Evolutionary conservation across 768 basidiomycete genomes (phyloP), one percentile per base, ranked within the genome.

Genomic region (Crucibulum laeve): DNA sequence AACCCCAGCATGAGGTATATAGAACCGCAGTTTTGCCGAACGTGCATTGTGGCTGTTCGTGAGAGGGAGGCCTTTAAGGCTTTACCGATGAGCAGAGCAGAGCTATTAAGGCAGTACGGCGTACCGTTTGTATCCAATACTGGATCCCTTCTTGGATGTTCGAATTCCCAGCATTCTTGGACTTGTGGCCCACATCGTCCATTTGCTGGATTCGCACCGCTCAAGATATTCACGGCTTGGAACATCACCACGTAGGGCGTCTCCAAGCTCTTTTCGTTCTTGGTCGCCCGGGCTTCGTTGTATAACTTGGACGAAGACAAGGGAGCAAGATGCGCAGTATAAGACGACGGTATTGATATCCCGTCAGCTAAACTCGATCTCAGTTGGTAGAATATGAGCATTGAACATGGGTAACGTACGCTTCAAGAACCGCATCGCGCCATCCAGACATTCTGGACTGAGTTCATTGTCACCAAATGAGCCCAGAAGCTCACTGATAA

Each of bases 201-300:
- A 52, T 53, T n/a, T n/a, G n/a, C 73, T 69, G 25, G 70, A 52
- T 32, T 79, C 76, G 38, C 87, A 71, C 84, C 92, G 45, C 88
- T 91, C 32, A 99, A 72, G 46, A 93, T 76, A 51, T 92, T 94
- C 48, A 91, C 87, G 6, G 91, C 89, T 56, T 91, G 85, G 62
- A 99, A 91, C 94, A 98, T 95, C 48, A 98, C 96, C 14, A 99
- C 96, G 54, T 98, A 98, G 1, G 96, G 95, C 24, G 93, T 97
- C 65, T 99, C 96, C 45, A 87, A 61, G 19, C 81, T 77, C 61
- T 88, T 90, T 25, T 78, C 65, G 49, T 78, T 82, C 55, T 78
- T 87, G 41, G 69, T 61, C 0, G 76, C 68, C 44, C 79, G 70
- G 0, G 91, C 91, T 56, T 94, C 91, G 48, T 84, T 84, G 66